A percentile compares a stretch with the other conserved stretches of the same genome.
These are phyloP conservation scores for Fomitopsis pinicola DNA, from an alignment of 1,284 basidiomycete species.

Conservation along the genomic window DNA sequence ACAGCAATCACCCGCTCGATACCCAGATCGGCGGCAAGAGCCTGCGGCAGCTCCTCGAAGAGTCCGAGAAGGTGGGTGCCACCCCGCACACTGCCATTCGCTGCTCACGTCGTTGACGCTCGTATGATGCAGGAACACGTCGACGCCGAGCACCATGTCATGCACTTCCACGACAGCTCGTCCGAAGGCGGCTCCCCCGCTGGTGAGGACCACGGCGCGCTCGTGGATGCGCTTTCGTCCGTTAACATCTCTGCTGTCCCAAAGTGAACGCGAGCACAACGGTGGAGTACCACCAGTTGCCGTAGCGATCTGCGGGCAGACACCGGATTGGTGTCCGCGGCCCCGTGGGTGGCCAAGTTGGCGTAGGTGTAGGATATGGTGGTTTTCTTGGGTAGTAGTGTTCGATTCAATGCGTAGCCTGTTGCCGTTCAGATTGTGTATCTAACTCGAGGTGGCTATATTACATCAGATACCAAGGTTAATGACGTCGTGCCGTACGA, in stretches of 20 bases:
- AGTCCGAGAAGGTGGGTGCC: constrained; percentile 62
- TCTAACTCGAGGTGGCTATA: background rate
- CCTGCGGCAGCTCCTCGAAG: constrained; percentile 71
- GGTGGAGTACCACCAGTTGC: background rate
- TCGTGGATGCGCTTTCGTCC: constrained; percentile 17
- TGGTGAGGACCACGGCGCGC: constrained; percentile 14
- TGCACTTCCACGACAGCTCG: constrained; percentile 42
- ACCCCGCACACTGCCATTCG: background rate
- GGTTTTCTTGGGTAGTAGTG: background rate
- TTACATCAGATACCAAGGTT: background rate
- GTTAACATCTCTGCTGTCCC: constrained; percentile 8
- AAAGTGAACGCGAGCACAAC: background rate
- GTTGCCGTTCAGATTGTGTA: background rate
- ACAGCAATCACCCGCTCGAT: constrained; percentile 32
- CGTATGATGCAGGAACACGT: constrained; percentile 23
- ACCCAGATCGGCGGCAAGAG: constrained; percentile 57
- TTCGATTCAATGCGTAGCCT: background rate
- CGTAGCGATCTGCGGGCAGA: background rate
- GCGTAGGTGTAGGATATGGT: background rate
- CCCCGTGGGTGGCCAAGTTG: background rate
- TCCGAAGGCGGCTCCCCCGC: background rate
- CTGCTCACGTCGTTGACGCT: background rate
- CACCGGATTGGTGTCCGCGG: background rate
- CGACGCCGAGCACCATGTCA: constrained; percentile 35
- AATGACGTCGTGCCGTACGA: background rate